phyloP scores from a whole-genome alignment of 179 eudicot genomes.

The Beta lomatogona region DNA sequence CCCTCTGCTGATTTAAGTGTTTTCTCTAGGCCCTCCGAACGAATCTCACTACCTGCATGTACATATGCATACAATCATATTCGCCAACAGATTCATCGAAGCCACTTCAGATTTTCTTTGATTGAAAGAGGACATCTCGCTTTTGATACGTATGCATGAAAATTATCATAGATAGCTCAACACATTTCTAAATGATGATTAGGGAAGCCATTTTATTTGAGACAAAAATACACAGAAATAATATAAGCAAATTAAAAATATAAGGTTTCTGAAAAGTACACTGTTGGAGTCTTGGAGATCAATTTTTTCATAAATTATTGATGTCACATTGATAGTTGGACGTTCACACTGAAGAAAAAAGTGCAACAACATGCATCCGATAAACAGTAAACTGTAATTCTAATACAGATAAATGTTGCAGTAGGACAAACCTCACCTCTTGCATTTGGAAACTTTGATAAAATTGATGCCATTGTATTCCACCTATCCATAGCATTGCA shows the following conservation, averaged over 20 bases:
- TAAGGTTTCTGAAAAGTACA: neutral
- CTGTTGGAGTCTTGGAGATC: neutral
- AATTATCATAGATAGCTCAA: neutral
- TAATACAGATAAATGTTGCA: neutral
- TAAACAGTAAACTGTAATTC: neutral
- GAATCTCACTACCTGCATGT: conserved; percentile 52
- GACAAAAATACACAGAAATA: neutral
- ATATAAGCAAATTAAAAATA: neutral
- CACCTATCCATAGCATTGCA: conserved; percentile 72
- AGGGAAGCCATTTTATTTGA: neutral
- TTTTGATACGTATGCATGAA: neutral
- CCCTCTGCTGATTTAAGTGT: conserved; percentile 82
- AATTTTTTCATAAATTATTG: neutral
- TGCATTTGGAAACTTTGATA: conserved; percentile 67
- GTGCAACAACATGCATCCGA: neutral
- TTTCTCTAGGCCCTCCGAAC: conserved; percentile 50
- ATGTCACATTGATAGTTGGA: neutral
- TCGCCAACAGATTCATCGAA: conserved; percentile 13
- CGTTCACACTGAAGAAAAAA: neutral
- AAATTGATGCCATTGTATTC: conserved; percentile 84
- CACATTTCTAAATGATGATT: neutral
- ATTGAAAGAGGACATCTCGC: neutral
- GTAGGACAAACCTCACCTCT: conserved; percentile 52
- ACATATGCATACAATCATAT: conserved; percentile 23
- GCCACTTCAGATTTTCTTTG: neutral